phyloP scores from a whole-genome alignment of 2,329 filamentous ascomycete species.

The Epichloe hybrida region DNA sequence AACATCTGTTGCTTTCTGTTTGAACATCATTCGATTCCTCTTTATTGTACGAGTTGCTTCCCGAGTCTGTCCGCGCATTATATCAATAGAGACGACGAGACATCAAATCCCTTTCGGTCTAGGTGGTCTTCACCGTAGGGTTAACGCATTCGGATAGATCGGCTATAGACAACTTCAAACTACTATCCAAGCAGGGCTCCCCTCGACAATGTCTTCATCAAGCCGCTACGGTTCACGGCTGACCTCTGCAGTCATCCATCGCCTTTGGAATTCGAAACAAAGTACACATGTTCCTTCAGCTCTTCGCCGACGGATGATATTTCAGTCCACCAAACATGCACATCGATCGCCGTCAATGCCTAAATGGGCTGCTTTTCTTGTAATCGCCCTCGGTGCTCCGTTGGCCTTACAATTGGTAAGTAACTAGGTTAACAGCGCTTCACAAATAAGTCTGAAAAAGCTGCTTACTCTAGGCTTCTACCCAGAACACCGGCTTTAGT shows the following conservation, averaged over 20 bases:
- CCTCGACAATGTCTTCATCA: neutral
- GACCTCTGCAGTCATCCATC: neutral
- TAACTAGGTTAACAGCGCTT: neutral
- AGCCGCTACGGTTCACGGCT: constrained; percentile 1
- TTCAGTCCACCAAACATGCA: neutral
- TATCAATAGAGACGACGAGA: neutral
- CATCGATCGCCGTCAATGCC: neutral
- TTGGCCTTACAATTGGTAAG: constrained; percentile 4
- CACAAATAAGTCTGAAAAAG: neutral
- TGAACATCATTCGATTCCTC: neutral
- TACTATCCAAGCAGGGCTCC: neutral
- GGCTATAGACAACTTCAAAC: no score
- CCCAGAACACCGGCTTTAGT: constrained; percentile 28
- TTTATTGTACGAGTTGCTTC: neutral
- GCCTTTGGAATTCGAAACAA: neutral
- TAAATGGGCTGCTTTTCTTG: neutral
- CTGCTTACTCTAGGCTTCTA: neutral
- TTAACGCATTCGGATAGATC: no score
- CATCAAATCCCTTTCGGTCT: neutral
- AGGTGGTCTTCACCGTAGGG: no score
- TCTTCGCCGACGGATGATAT: neutral
- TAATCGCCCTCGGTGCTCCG: neutral
- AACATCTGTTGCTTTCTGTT: no score
- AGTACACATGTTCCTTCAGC: neutral
- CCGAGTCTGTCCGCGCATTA: neutral